Conservation (phyloP, 345 rosid genomes). For the Acer negundo region DNA sequence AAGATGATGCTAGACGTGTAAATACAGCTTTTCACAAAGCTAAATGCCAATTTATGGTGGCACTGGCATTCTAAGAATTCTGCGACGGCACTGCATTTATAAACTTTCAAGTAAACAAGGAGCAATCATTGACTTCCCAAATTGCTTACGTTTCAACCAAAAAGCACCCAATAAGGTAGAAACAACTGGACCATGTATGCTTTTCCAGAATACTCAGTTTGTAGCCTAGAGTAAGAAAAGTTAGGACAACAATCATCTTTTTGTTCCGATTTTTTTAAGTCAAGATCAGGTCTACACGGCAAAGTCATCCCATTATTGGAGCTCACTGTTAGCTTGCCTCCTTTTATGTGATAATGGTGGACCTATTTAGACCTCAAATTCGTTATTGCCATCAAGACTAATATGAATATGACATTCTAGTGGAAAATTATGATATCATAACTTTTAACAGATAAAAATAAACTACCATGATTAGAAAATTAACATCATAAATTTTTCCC, state of each 20-base stretch:
- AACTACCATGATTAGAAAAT: background rate
- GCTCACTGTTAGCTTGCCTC: constrained; percentile 29
- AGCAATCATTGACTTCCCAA: constrained; percentile 3
- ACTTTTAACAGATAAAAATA: background rate
- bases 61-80: background rate
- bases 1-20: background rate
- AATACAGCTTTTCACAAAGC: constrained; percentile 10
- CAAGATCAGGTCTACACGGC: constrained; percentile 12
- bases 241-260: constrained; percentile 16
- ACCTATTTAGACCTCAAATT: constrained; percentile 27
- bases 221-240: constrained; percentile 13
- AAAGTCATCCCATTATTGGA: constrained; percentile 35
- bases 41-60: background rate
- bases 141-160: constrained; percentile 19
- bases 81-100: background rate
- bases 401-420: background rate
- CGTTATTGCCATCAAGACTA: constrained; percentile 23
- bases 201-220: background rate
- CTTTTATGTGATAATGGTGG: constrained; percentile 31
- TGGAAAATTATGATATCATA: background rate
- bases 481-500: background rate
- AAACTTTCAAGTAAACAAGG: constrained; percentile 17
- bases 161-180: constrained; percentile 10
- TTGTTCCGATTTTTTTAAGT: constrained; percentile 8
- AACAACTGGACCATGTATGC: constrained; percentile 8